Evolutionary conservation across 2,329 filamentous ascomycete genomes (phyloP), one percentile per base, ranked within the genome.

Genomic region (Calcarisporium arbuscula): DNA sequence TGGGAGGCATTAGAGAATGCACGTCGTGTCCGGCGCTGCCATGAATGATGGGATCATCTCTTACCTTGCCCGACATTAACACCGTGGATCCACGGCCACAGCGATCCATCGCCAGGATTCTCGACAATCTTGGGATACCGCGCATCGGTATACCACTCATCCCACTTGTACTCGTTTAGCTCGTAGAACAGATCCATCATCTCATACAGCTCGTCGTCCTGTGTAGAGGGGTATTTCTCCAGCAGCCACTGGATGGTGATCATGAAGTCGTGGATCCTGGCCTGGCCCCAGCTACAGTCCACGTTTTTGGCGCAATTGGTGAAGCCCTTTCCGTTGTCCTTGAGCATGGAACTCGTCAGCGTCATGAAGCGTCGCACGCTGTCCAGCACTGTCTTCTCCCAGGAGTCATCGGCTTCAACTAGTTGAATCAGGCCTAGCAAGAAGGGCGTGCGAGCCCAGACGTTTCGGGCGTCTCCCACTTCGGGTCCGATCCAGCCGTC

Each of bases 401-500:
- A 52, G 7, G 30, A 26, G 15, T 28, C 36, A 25, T 59, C 48
- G 8, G 53, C 56, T 27, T 59, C 53, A n/a, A 42, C 56, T 8
- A 57, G 46, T 43, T 58, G 54, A 23, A 42, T 53, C 30, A 58
- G 38, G 2, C 55, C 56, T 3, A 58, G 42, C 26, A 57, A 48
- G 9, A 59, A 48, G 3, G 53, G 56, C 4, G 45, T 47, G 3
- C 56, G 49, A 0, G 51, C 53, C 56, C 55, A 59, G 30, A 57
- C 50, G 34, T 51, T 53, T 6, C 54, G 42, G 28, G 41, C 31
- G 4, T 39, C 44, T 1, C 45, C 43, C 5, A 45, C 44, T 33
- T 59, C 56, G 7, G 54, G 55, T 11, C 56, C 72, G n/a, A 77
- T 52, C 73, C 72, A 78, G 15, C 73, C 73, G 49, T 77, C 72